Conservation (phyloP, 768 basidiomycete species). For the Boletus subparvulus region DNA sequence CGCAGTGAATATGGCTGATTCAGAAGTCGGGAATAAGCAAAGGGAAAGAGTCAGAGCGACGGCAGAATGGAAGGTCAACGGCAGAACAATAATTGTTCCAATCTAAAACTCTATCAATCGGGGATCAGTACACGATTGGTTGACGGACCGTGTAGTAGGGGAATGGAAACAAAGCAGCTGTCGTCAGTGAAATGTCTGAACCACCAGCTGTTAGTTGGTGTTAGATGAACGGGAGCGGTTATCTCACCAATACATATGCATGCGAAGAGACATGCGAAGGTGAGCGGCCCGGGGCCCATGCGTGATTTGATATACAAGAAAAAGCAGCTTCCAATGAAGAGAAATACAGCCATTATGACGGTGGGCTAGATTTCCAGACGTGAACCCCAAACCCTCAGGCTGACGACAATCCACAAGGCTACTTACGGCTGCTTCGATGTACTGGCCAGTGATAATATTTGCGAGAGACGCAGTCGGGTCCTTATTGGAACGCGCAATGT, state of each 20-base stretch:
- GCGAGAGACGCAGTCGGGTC: constrained; percentile 38
- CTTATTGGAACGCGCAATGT: constrained; percentile 49
- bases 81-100: constrained; percentile 53
- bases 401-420: neutral
- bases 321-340: constrained; percentile 58
- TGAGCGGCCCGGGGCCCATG: constrained; percentile 62
- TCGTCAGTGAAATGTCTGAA: constrained; percentile 58
- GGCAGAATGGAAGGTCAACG: constrained; percentile 58
- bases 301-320: constrained; percentile 61
- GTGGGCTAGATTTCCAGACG: constrained; percentile 43
- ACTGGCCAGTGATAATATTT: constrained; percentile 50
- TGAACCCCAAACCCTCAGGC: neutral
- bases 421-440: constrained; percentile 50
- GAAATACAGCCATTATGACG: constrained; percentile 57
- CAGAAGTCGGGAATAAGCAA: constrained; percentile 60
- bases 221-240: neutral
- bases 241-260: constrained; percentile 58
- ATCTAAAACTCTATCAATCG: constrained; percentile 32
- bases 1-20: constrained; percentile 57
- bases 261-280: constrained; percentile 53
- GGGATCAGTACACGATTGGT: neutral
- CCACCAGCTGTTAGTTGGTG: neutral
- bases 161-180: constrained; percentile 60
- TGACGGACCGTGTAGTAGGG: constrained; percentile 53
- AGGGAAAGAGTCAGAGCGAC: constrained; percentile 52